Base-by-base conservation (phyloP, 257 asterid species). In the Ajuga chamaepitys region DNA sequence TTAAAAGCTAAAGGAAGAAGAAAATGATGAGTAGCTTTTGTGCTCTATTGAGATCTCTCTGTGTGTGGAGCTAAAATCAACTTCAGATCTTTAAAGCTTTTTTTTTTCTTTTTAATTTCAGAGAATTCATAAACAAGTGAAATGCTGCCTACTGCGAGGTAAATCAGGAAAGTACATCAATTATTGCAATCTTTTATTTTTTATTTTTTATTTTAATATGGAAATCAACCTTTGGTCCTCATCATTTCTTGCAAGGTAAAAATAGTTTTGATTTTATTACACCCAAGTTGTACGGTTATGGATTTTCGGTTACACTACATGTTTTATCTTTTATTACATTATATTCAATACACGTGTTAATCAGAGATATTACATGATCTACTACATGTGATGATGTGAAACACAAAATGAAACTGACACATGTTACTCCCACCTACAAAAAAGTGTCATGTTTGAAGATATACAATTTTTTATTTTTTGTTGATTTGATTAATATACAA, bases 1-100 rank as follows among this genome's bases (percentile, higher is more conserved):
- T 66, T 76, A 74, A 77, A 63, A 66, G 77, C 77, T 50, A 59
- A 77, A 67, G 70, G 64, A 75, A 67, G 61, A 66, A 61, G 73
- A 73, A 77, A 66, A 75, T 70, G 76, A 80, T 77, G 77, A 79
- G 82, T 75, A 77, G 82, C 84, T 79, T 77, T 81, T 72, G 74
- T 78, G 76, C 77, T 69, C 77, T 70, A 53, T 70, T 74, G 80
- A 70, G 77, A 70, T 78, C 83, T 78, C 74, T 74, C 71, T 38
- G 62, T 55, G 38, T 53, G 60, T 57, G 56, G 77, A 74, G 70
- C 80, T 67, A 66, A 70, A 78, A 70, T 71, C 73, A 70, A 70
- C 73, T 78, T 57, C 75, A 78, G 83, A 78, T 74, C 83, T 74
- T 74, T 73, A 55, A 40, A 48, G 41, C 14, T 62, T 57, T 35